A percentile compares a stretch with the other conserved stretches of the same genome.
These are phyloP conservation scores for Suillus luteus DNA, from an alignment of 768 basidiomycete species.

Conservation along the genomic window DNA sequence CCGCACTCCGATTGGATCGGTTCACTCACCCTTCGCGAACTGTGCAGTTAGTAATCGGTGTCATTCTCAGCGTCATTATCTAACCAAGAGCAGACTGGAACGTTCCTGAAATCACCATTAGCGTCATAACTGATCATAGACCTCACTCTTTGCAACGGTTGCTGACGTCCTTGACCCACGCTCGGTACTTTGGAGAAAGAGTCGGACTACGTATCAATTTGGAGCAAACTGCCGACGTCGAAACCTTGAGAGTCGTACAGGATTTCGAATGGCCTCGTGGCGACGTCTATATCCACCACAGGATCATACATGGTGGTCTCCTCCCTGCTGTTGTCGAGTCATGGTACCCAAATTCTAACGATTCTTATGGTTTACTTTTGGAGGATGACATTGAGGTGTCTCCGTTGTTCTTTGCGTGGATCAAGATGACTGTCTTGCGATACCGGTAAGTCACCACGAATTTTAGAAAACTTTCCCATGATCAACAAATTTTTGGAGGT, in stretches of 20 bases:
- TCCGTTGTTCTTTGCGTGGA: conserved; percentile 83
- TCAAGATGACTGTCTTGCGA: conserved; percentile 74
- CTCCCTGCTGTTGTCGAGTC: conserved; percentile 85
- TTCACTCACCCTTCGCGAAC: conserved; percentile 55
- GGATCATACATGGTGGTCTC: conserved; percentile 78
- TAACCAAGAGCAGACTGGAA: conserved; percentile 64
- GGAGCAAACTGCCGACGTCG: conserved; percentile 70
- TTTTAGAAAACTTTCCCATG: background rate
- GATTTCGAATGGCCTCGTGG: conserved; percentile 64
- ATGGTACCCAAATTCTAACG: conserved; percentile 77
- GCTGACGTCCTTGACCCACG: conserved; percentile 56
- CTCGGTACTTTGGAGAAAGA: conserved; percentile 68
- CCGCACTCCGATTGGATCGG: conserved; percentile 62
- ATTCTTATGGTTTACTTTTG: conserved; percentile 77
- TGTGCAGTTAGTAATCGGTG: conserved; percentile 47
- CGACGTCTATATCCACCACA: conserved; percentile 59
- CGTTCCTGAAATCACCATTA: conserved; percentile 63
- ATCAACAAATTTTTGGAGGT: conserved; percentile 41
- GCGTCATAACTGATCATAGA: conserved; percentile 77
- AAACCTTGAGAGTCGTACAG: conserved; percentile 56
- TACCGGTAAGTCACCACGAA: conserved; percentile 58
- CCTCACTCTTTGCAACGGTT: conserved; percentile 71
- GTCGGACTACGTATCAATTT: conserved; percentile 69
- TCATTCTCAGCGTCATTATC: conserved; percentile 7
- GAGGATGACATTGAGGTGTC: conserved; percentile 90